Evolutionary conservation across 2,329 filamentous ascomycete species (phyloP), one percentile per base, ranked within the genome.

Genomic region (Sporothrix phasma): DNA sequence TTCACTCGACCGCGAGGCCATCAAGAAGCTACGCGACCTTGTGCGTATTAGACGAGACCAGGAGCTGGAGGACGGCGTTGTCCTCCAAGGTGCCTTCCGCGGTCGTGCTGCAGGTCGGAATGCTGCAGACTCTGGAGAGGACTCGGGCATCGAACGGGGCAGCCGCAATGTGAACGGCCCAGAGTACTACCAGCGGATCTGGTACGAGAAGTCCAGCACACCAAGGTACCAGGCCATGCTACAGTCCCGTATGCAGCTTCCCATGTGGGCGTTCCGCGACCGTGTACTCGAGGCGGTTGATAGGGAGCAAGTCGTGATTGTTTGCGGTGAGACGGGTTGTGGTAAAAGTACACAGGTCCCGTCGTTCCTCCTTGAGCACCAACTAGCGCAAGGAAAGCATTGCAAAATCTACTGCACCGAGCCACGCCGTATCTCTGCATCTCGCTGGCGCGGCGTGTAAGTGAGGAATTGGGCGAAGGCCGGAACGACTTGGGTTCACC

Each of bases 341-440:
- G 94, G 94, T 68, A 99, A 99, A 79, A 97, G 92, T 74, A 99
- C 94, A 0, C 94, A 99, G 71, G 88, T 97, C n/a, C 94, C 94
- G 5, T 88, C 92, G 0, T 97, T 95, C 72, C 84, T 99, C 62
- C 79, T 99, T 7, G 94, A 99, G 74, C 85, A 96, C 70, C 88
- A 97, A 71, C 82, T 99, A 59, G 84, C 85, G 3, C 84, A 88
- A 67, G 93, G 92, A 4, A 88, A 86, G 68, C 79, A 85, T 5
- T 97, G 92, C 76, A 97, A 96, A 71, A 87, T 99, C 11, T 97
- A 93, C 73, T 96, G 94, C 73, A 97, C 94, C 0, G 92, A 99
- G 73, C 94, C 94, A 41, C 86, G 94, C 49, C 87, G 94, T 73
- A 99, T 99, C 67, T 99, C 94, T 17, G 94, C 94, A 93, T 99